A percentile compares a stretch with the other conserved stretches of the same genome.
Evolutionary conservation across 2,329 filamentous ascomycete genomes (phyloP).

Genomic region (Aspergillus ibericus): DNA sequence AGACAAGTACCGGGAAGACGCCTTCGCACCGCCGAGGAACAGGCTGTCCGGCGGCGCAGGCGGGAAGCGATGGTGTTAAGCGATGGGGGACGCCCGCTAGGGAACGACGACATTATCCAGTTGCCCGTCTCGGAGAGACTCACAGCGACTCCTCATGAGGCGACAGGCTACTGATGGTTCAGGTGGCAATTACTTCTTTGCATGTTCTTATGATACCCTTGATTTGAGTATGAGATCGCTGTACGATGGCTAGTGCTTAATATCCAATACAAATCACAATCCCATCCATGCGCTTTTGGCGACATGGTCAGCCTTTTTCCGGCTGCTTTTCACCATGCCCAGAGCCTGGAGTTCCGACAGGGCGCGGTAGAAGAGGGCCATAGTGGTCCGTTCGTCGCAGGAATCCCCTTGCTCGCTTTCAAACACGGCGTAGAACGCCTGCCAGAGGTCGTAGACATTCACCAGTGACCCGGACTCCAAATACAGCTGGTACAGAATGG

Average conservation of each 20-base stretch:
- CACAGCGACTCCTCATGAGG: neutral
- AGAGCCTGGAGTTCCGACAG: constrained; percentile 82
- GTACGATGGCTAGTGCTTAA: neutral
- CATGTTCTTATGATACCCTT: constrained; percentile 34
- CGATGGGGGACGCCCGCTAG: constrained; percentile 75
- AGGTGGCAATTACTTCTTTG: neutral
- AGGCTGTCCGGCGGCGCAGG: constrained; percentile 70
- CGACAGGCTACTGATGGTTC: neutral
- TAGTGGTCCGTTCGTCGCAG: constrained; percentile 38
- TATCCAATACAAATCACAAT: constrained; percentile 26
- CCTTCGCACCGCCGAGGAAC: constrained; percentile 52
- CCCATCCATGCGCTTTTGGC: constrained; percentile 82
- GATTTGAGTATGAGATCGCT: constrained; percentile 6
- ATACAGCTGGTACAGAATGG: constrained; percentile 63
- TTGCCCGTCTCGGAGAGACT: constrained; percentile 42
- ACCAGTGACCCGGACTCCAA: constrained; percentile 62
- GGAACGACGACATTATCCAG: constrained; percentile 76
- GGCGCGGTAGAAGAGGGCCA: constrained; percentile 80
- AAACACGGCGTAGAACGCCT: constrained; percentile 59
- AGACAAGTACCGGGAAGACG: constrained; percentile 32
- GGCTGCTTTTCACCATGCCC: constrained; percentile 84
- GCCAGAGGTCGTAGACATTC: constrained; percentile 63
- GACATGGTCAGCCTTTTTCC: constrained; percentile 89
- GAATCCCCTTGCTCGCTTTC: constrained; percentile 32
- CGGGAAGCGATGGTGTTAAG: constrained; percentile 89